phyloP scores from a whole-genome alignment of 176 grass and related monocot genomes.

The Canna indica region DNA sequence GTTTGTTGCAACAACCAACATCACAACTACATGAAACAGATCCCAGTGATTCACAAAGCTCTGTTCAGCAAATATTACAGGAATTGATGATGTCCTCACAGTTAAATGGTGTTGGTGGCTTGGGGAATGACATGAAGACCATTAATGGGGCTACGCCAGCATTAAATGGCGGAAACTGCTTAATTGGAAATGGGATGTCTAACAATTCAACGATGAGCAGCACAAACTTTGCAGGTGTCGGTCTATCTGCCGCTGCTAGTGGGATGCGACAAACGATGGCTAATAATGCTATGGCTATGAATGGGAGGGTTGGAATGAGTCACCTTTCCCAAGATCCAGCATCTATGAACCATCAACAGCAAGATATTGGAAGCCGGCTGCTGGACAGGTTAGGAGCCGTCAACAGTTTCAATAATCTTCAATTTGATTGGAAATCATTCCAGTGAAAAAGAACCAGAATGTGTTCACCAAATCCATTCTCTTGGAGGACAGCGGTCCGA shows the following conservation, averaged over 20 bases:
- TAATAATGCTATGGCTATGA: constrained; percentile 53
- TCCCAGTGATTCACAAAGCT: constrained; percentile 74
- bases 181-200: constrained; percentile 41
- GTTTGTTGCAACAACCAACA: constrained; percentile 47
- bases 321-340: constrained; percentile 55
- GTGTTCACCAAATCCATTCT: not conserved
- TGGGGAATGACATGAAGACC: constrained; percentile 46
- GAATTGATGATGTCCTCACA: constrained; percentile 84
- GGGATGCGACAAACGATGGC: constrained; percentile 33
- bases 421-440: constrained; percentile 82
- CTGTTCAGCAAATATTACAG: constrained; percentile 79
- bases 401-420: constrained; percentile 80
- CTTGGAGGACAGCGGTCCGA: too few relatives aligned
- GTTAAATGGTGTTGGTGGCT: constrained; percentile 40
- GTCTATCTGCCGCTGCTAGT: constrained; percentile 20
- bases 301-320: constrained; percentile 58
- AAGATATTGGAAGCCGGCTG: constrained; percentile 69
- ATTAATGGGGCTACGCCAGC: constrained; percentile 40
- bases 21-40: constrained; percentile 45
- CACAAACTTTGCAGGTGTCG: constrained; percentile 41
- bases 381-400: constrained; percentile 60
- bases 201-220: constrained; percentile 44
- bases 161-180: constrained; percentile 47
- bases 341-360: constrained; percentile 46
- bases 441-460: not conserved